phyloP scores from a whole-genome alignment of 306 rosid species.

The Casuarina glauca region DNA sequence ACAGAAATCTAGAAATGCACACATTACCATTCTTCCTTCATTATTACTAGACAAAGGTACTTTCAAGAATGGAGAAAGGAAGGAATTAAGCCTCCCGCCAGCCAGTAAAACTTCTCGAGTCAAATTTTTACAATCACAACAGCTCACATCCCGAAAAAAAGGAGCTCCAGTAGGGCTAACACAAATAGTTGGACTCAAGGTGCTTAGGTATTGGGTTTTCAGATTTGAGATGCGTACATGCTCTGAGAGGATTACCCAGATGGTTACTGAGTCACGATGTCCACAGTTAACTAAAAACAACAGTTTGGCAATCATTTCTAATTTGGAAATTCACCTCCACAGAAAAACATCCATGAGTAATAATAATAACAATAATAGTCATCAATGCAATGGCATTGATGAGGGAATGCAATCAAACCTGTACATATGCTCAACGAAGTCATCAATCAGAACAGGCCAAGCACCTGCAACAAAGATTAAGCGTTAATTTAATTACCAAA shows the following conservation, averaged over 20 bases:
- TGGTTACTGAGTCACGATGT: neutral
- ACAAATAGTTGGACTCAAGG: neutral
- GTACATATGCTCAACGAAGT: slow-evolving; percentile 94
- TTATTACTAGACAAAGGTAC: neutral
- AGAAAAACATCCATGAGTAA: neutral
- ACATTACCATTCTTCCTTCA: neutral
- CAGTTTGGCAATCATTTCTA: neutral
- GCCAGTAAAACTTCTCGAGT: too few species aligned
- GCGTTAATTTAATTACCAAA: neutral
- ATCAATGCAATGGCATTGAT: slow-evolving; percentile 9
- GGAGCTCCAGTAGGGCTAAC: neutral
- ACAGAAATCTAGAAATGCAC: neutral
- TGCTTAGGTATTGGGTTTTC: neutral
- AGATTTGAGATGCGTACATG: neutral
- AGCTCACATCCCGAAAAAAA: neutral
- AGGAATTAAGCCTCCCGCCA: neutral
- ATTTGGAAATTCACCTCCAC: neutral
- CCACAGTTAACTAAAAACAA: neutral
- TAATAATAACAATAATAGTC: neutral
- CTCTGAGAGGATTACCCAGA: neutral
- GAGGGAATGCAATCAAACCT: slow-evolving; percentile 59
- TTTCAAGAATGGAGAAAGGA: neutral
- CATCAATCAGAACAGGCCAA: slow-evolving; percentile 98
- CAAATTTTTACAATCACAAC: too few species aligned
- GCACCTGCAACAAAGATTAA: slow-evolving; percentile 65